phyloP scores from a whole-genome alignment of 2,329 filamentous ascomycete species.

The Exophiala calicioides region DNA sequence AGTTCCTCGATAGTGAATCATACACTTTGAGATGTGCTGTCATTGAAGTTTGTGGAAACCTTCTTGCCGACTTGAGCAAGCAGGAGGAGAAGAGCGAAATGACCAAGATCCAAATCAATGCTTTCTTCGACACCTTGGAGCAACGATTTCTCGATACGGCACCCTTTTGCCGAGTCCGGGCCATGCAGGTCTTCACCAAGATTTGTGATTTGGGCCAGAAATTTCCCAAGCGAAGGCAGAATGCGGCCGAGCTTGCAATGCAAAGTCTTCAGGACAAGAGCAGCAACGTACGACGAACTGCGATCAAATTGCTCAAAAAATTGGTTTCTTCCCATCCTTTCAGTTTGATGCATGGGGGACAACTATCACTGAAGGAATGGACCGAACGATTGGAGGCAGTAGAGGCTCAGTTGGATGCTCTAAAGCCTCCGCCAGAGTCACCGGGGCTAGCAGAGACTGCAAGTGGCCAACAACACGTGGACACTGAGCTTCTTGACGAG shows the following conservation, averaged over 20 bases:
- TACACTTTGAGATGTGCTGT: slow-evolving; percentile 91
- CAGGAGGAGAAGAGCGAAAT: slow-evolving; percentile 90
- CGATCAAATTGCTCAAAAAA: slow-evolving; percentile 85
- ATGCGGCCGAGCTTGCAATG: slow-evolving; percentile 80
- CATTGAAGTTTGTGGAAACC: slow-evolving; percentile 95
- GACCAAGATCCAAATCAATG: slow-evolving; percentile 90
- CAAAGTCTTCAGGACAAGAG: slow-evolving; percentile 95
- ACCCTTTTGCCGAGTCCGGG: slow-evolving; percentile 88
- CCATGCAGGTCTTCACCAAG: slow-evolving; percentile 89
- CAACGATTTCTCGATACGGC: slow-evolving; percentile 96
- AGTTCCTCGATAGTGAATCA: slow-evolving; percentile 94
- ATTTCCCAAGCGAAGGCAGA: slow-evolving; percentile 87
- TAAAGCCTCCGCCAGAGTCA: slow-evolving; percentile 75
- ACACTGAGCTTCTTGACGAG: slow-evolving; percentile 79
- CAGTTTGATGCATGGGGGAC: slow-evolving; percentile 83
- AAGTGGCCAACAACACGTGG: slow-evolving; percentile 67
- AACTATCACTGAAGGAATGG: slow-evolving; percentile 85
- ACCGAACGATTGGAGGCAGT: slow-evolving; percentile 76
- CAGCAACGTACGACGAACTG: slow-evolving; percentile 92
- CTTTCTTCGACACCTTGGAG: slow-evolving; percentile 95
- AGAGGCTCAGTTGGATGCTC: slow-evolving; percentile 74
- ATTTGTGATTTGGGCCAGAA: slow-evolving; percentile 95
- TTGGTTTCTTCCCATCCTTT: slow-evolving; percentile 95
- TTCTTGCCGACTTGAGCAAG: slow-evolving; percentile 86
- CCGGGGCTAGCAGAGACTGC: slow-evolving; percentile 70